Evolutionary conservation across 1,284 basidiomycete genomes (phyloP).

Genomic region (Apiotrichum gamsii): DNA sequence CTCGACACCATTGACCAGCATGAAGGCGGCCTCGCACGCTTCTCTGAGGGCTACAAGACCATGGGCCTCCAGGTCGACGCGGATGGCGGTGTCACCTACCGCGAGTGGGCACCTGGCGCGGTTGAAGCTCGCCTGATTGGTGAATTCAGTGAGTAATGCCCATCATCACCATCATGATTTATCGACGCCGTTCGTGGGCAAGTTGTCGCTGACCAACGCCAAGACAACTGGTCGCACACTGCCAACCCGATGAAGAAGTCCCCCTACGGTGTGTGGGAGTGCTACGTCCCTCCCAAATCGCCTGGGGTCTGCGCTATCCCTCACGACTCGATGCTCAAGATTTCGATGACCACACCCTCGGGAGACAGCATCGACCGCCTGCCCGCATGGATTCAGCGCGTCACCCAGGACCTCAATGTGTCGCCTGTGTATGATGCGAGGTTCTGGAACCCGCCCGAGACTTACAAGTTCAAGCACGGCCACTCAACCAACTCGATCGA

Average conservation of each 20-base stretch:
- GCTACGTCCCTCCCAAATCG: constrained; percentile 64
- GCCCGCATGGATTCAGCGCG: constrained; percentile 89
- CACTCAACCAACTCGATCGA: constrained; percentile 41
- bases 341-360: constrained; percentile 72
- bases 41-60: constrained; percentile 77
- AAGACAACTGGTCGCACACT: constrained; percentile 82
- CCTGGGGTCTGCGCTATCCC: constrained; percentile 74
- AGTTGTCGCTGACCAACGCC: background rate
- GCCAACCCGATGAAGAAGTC: constrained; percentile 81
- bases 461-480: constrained; percentile 74
- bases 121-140: constrained; percentile 77
- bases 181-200: too few relatives aligned
- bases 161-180: too few relatives aligned
- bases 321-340: constrained; percentile 93
- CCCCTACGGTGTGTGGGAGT: constrained; percentile 89
- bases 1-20: constrained; percentile 63
- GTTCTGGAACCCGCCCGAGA: constrained; percentile 94
- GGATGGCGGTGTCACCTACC: constrained; percentile 70
- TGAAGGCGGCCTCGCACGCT: constrained; percentile 84
- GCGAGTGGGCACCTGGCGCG: constrained; percentile 95
- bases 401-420: constrained; percentile 84
- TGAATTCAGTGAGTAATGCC: constrained; percentile 76
- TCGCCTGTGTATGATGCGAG: constrained; percentile 92
- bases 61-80: constrained; percentile 73
- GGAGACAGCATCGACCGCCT: constrained; percentile 82